A percentile compares a stretch with the other conserved stretches of the same genome.
Conservation (phyloP, 2,329 filamentous ascomycete species). For the Neoarthrinium moseri region DNA sequence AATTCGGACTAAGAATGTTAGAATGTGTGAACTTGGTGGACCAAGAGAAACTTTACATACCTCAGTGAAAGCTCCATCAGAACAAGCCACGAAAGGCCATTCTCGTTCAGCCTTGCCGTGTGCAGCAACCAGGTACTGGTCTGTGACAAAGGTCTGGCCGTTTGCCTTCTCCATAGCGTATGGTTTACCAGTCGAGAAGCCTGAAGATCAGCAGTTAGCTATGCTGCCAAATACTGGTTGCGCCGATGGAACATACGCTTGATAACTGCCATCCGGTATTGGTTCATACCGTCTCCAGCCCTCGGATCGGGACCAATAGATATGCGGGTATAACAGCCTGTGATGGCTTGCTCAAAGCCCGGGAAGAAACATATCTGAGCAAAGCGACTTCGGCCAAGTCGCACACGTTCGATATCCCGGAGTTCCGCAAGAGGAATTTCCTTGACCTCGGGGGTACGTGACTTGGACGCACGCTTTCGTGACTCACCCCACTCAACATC, state of each 20-base stretch:
- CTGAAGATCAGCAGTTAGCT: constrained; percentile 42
- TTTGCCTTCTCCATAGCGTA: constrained; percentile 78
- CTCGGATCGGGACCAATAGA: constrained; percentile 71
- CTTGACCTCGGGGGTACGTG: constrained; percentile 55
- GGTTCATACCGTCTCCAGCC: constrained; percentile 59
- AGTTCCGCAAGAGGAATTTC: constrained; percentile 71
- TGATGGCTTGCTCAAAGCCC: constrained; percentile 78
- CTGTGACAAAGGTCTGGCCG: constrained; percentile 76
- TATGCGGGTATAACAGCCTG: constrained; percentile 82
- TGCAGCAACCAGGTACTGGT: constrained; percentile 78
- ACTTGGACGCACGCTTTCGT: constrained; percentile 45
- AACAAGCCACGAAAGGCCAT: constrained; percentile 89
- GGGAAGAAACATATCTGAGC: constrained; percentile 92
- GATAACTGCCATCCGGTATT: constrained; percentile 86
- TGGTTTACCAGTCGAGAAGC: constrained; percentile 73
- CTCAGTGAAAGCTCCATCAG: constrained; percentile 81
- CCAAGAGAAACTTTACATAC: constrained; percentile 40
- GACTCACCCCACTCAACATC: constrained; percentile 71
- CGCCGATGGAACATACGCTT: constrained; percentile 61
- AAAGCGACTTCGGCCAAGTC: constrained; percentile 83
- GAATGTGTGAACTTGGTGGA: neutral
- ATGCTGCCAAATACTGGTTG: too few species aligned
- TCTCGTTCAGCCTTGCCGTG: constrained; percentile 82
- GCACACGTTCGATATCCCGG: constrained; percentile 79
- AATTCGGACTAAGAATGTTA: constrained; percentile 62